These are phyloP conservation scores for Theobroma cacao DNA, from an alignment of 345 rosid species.

Conservation along the genomic window DNA sequence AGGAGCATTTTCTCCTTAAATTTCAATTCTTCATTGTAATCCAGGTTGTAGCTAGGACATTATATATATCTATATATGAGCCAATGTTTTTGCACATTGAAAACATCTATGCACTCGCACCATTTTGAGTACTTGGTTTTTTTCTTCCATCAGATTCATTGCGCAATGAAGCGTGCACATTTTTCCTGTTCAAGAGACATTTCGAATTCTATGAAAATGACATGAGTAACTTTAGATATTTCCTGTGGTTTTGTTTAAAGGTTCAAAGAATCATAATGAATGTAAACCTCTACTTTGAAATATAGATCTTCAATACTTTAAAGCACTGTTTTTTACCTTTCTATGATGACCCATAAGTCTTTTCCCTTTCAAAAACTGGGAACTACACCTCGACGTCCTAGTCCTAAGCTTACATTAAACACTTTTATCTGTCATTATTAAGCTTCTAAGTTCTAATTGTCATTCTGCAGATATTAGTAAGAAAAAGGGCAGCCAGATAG, in stretches of 20 bases:
- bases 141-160: background rate
- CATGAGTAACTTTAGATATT: background rate
- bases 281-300: background rate
- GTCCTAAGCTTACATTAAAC: background rate
- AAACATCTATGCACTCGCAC: background rate
- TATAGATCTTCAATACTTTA: too few species aligned
- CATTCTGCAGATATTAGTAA: background rate
- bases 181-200: background rate
- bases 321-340: background rate
- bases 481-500: background rate
- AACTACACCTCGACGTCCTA: background rate
- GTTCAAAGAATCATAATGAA: background rate
- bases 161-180: background rate
- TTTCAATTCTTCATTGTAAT: background rate
- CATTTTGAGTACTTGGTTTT: background rate
- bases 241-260: background rate
- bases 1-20: background rate
- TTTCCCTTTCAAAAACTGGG: background rate
- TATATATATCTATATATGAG: background rate
- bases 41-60: background rate
- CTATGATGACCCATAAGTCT: too few species aligned
- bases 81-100: background rate
- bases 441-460: background rate
- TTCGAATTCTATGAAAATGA: background rate
- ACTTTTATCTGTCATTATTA: background rate